Conservation (phyloP, 2,329 filamentous ascomycete species). For the Fusarium sp. region DNA sequence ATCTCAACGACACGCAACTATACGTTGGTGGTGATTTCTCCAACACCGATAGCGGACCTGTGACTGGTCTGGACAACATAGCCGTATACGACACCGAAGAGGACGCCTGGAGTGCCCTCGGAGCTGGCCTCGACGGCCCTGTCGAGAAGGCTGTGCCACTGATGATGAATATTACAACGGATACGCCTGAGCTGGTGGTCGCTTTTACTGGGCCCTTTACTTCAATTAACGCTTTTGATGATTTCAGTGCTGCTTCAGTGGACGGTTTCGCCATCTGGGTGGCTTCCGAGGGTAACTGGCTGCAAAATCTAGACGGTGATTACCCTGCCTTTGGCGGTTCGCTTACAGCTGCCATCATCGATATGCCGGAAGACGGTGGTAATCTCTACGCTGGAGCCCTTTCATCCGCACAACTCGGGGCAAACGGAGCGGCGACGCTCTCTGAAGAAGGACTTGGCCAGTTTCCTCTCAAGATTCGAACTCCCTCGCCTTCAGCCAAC, state of each 20-base stretch:
- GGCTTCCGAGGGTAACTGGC: slow-evolving; percentile 84
- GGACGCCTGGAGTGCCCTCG: slow-evolving; percentile 79
- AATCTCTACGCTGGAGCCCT: slow-evolving; percentile 86
- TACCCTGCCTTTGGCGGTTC: slow-evolving; percentile 75
- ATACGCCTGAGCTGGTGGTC: slow-evolving; percentile 75
- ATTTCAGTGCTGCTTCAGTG: slow-evolving; percentile 67
- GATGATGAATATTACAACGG: slow-evolving; percentile 77
- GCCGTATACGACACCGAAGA: slow-evolving; percentile 76
- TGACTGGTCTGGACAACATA: slow-evolving; percentile 75
- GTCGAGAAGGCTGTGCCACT: slow-evolving; percentile 81
- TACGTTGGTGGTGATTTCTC: slow-evolving; percentile 90
- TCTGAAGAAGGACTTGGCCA: slow-evolving; percentile 60
- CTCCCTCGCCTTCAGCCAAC: slow-evolving; percentile 43
- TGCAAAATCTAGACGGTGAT: slow-evolving; percentile 76
- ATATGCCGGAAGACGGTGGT: slow-evolving; percentile 67
- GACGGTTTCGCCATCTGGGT: slow-evolving; percentile 92
- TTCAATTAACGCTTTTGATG: slow-evolving; percentile 72
- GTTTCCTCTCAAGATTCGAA: slow-evolving; percentile 66
- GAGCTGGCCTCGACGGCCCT: slow-evolving; percentile 83
- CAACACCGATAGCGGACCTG: slow-evolving; percentile 70
- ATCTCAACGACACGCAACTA: slow-evolving; percentile 70
- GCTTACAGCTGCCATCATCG: slow-evolving; percentile 74
- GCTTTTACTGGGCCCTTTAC: slow-evolving; percentile 84
- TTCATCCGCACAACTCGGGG: slow-evolving; percentile 75
- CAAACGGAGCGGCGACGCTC: slow-evolving; percentile 77